Conservation (phyloP, 371 early-diverging fungal species). For the Massospora cicadina region DNA sequence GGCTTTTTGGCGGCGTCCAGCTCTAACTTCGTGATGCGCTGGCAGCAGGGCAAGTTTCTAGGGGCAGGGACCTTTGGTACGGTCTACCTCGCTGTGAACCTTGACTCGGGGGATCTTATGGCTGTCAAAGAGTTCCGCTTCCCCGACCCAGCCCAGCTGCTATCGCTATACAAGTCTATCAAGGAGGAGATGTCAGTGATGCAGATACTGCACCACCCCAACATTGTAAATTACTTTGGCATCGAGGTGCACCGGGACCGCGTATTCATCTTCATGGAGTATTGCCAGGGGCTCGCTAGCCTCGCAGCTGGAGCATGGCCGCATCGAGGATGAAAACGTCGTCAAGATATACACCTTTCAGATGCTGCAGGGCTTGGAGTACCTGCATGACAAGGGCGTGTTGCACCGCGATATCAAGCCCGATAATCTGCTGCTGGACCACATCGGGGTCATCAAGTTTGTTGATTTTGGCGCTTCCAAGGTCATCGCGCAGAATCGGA, state of each 20-base stretch:
- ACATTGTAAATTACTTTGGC: constrained; percentile 77
- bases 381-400: constrained; percentile 69
- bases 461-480: constrained; percentile 86
- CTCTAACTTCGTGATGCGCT: constrained; percentile 55
- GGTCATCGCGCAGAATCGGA: constrained; percentile 57
- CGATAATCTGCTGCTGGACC: constrained; percentile 65
- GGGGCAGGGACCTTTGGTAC: constrained; percentile 81
- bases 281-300: constrained; percentile 72
- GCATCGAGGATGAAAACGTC: constrained; percentile 53
- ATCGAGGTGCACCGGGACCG: constrained; percentile 83
- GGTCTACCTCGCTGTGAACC: constrained; percentile 65
- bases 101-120: constrained; percentile 74
- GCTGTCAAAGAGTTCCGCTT: constrained; percentile 88
- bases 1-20: constrained; percentile 55
- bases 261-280: constrained; percentile 88
- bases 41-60: constrained; percentile 73
- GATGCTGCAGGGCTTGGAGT: constrained; percentile 73
- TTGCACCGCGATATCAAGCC: constrained; percentile 89
- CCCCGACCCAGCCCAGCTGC: constrained; percentile 49
- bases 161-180: constrained; percentile 48
- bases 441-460: constrained; percentile 57
- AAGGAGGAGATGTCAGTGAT: constrained; percentile 82
- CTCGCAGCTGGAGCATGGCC: constrained; percentile 55
- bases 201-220: constrained; percentile 74
- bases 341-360: constrained; percentile 63